phyloP scores from a whole-genome alignment of 1,284 basidiomycete genomes.

The Sanguinoderma infundibulare region DNA sequence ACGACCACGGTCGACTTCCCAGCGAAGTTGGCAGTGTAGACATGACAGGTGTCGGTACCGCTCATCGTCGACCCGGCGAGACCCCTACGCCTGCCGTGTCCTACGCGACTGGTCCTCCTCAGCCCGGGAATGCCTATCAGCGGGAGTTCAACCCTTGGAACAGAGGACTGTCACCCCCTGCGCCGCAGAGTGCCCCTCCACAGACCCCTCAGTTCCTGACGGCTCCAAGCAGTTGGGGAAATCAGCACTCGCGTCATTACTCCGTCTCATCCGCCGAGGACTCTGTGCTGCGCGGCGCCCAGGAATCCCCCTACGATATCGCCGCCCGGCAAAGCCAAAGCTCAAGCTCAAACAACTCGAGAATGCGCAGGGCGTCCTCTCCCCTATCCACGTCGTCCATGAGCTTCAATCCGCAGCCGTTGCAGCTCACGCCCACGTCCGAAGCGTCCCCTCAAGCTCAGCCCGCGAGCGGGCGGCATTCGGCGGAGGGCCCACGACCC shows the following conservation, averaged over 20 bases:
- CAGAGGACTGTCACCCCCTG: constrained; percentile 5
- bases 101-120: constrained; percentile 28
- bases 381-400: constrained; percentile 9
- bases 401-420: constrained; percentile 5
- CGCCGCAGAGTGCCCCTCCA: neutral
- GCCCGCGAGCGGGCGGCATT: constrained; percentile 5
- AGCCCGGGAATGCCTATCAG: constrained; percentile 13
- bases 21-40: constrained; percentile 49
- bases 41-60: constrained; percentile 60
- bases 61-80: constrained; percentile 30
- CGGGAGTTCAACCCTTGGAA: constrained; percentile 29
- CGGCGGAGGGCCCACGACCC: neutral
- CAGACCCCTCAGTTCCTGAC: constrained; percentile 12
- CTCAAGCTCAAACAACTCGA: constrained; percentile 15
- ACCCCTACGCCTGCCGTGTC: constrained; percentile 52
- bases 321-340: constrained; percentile 14
- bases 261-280: constrained; percentile 21
- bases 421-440: constrained; percentile 10
- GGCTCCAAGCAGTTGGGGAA: constrained; percentile 6
- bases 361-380: constrained; percentile 19
- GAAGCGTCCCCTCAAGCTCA: neutral
- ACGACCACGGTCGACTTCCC: constrained; percentile 36
- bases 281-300: constrained; percentile 6
- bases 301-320: constrained; percentile 21
- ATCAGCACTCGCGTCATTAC: constrained; percentile 18